These are phyloP conservation scores for Tilletia horrida DNA, from an alignment of 1,284 basidiomycete species.

Conservation along the genomic window DNA sequence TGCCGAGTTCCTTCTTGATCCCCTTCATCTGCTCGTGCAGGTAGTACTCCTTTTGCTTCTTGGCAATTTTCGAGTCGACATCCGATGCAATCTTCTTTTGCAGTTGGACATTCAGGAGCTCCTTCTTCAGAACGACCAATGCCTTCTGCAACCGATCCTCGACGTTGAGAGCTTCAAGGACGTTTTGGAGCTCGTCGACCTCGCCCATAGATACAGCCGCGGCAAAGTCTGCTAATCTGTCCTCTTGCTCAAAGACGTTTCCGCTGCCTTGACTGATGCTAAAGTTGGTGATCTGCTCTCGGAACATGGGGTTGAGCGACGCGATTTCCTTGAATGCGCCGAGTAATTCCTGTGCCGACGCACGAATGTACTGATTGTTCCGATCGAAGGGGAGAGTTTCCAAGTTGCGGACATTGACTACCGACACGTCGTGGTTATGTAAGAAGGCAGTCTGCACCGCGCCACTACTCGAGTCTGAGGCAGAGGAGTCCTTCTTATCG, in stretches of 20 bases:
- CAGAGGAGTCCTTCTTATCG: no score
- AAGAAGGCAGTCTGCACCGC: conserved; percentile 84
- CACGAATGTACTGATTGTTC: conserved; percentile 69
- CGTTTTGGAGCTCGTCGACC: conserved; percentile 85
- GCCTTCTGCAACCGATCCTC: conserved; percentile 88
- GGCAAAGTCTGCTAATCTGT: conserved; percentile 96
- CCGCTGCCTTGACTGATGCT: conserved; percentile 89
- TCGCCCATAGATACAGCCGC: conserved; percentile 92
- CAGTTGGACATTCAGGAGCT: conserved; percentile 92
- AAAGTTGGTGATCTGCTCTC: conserved; percentile 96
- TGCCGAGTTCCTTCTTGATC: conserved; percentile 97
- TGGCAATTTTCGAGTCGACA: conserved; percentile 93
- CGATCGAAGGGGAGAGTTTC: conserved; percentile 78
- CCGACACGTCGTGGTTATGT: conserved; percentile 80
- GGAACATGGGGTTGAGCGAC: conserved; percentile 92
- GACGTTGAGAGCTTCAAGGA: conserved; percentile 80
- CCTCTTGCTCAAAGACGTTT: conserved; percentile 98
- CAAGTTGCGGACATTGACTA: conserved; percentile 85
- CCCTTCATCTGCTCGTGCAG: conserved; percentile 98
- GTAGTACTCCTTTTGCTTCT: conserved; percentile 94
- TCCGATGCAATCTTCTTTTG: conserved; percentile 92
- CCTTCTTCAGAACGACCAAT: conserved; percentile 90
- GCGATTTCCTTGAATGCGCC: conserved; percentile 99
- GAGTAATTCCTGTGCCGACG: conserved; percentile 94
- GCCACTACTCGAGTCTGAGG: conserved; percentile 29